A percentile compares a stretch with the other conserved stretches of the same genome.
Evolutionary conservation across 306 rosid species (phyloP).

Genomic region (Boehmeria nivea): DNA sequence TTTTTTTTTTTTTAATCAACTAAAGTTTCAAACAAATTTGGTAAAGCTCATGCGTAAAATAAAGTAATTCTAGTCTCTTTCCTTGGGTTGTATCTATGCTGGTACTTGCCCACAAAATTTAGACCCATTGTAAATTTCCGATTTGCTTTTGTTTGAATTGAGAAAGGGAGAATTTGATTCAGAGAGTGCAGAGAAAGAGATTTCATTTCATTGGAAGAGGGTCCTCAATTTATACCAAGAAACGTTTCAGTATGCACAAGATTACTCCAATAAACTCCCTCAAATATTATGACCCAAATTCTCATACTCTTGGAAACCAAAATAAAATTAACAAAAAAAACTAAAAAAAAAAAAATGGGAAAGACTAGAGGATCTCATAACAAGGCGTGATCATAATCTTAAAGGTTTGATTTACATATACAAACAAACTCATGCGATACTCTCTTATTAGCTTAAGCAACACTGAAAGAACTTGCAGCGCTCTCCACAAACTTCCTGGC

Average conservation of each 20-base stretch:
- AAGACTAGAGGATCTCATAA: slow-evolving; percentile 20
- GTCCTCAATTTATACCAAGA: slow-evolving; percentile 18
- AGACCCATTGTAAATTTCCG: too few relatives aligned
- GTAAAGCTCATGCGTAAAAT: too few relatives aligned
- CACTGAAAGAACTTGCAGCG: slow-evolving; percentile 74
- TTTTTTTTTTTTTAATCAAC: too few relatives aligned
- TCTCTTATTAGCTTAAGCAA: slow-evolving; percentile 51
- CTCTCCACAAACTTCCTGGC: slow-evolving; percentile 82
- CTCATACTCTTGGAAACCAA: slow-evolving; percentile 22
- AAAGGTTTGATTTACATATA: slow-evolving; percentile 37
- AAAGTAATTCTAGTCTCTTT: too few relatives aligned
- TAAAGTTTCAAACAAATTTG: too few relatives aligned
- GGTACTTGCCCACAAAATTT: too few relatives aligned
- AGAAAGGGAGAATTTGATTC: neutral
- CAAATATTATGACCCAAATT: slow-evolving; percentile 10
- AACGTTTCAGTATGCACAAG: slow-evolving; percentile 27
- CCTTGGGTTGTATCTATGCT: too few relatives aligned
- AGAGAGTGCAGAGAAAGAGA: slow-evolving; percentile 3
- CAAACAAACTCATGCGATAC: slow-evolving; percentile 23
- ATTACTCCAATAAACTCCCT: slow-evolving; percentile 41
- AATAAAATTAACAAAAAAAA: neutral
- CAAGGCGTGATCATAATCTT: slow-evolving; percentile 17
- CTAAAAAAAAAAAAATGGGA: neutral
- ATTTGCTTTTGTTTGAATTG: too few relatives aligned
- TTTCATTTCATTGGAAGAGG: slow-evolving; percentile 13